Conservation (phyloP, 805 yeast genomes). For the Wickerhamiella domercqiae region DNA sequence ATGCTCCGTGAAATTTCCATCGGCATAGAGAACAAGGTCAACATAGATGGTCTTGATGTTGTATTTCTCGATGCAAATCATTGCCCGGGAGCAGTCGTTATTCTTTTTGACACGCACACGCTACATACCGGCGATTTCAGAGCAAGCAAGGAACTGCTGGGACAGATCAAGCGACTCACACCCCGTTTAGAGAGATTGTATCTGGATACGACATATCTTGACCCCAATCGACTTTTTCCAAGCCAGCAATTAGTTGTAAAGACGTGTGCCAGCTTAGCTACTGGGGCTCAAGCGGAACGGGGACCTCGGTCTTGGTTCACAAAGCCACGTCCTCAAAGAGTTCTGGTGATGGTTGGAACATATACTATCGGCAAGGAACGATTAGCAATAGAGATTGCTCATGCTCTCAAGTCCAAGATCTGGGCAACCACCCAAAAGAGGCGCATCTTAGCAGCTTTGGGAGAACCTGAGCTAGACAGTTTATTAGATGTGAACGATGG, state of each 20-base stretch:
- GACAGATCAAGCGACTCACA: slow-evolving; percentile 7
- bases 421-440: slow-evolving; percentile 35
- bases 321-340: slow-evolving; percentile 21
- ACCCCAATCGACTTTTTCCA: slow-evolving; percentile 64
- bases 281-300: slow-evolving; percentile 25
- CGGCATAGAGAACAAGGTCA: slow-evolving; percentile 23
- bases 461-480: slow-evolving; percentile 27
- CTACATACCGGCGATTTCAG: slow-evolving; percentile 94
- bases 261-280: slow-evolving; percentile 40
- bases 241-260: slow-evolving; percentile 54
- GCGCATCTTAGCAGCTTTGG: slow-evolving; percentile 31
- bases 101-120: slow-evolving; percentile 40
- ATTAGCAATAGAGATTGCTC: slow-evolving; percentile 41
- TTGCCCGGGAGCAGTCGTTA: slow-evolving; percentile 89
- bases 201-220: slow-evolving; percentile 80
- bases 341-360: slow-evolving; percentile 59
- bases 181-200: slow-evolving; percentile 34
- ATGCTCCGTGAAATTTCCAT: slow-evolving; percentile 30
- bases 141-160: slow-evolving; percentile 39
- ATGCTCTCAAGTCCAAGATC: slow-evolving; percentile 21
- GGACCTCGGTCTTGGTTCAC: slow-evolving; percentile 13
- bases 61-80: slow-evolving; percentile 75
- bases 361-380: slow-evolving; percentile 89
- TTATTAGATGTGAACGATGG: slow-evolving; percentile 32
- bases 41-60: slow-evolving; percentile 35